Conservation (phyloP, 495 filamentous ascomycete species). For the Coniosporium apollinis region DNA sequence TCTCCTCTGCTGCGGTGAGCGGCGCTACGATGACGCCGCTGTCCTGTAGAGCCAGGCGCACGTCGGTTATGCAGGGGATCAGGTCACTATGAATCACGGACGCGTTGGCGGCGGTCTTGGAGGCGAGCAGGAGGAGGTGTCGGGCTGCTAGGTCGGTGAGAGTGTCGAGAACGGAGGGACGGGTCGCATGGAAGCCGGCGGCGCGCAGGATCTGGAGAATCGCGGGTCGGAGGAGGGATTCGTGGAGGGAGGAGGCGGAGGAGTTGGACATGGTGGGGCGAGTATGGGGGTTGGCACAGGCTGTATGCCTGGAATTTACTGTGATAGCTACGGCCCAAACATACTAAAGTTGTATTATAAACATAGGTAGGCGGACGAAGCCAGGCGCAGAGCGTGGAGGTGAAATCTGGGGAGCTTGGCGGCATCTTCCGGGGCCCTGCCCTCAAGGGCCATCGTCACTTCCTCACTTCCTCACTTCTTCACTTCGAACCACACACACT, state of each 20-base stretch:
- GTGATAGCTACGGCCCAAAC: no score
- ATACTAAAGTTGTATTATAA: no score
- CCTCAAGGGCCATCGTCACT: no score
- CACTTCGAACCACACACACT: no score
- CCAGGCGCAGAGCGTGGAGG: no score
- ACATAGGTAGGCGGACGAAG: no score
- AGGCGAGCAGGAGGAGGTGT: slow-evolving; percentile 54
- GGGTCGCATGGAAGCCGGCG: slow-evolving; percentile 62
- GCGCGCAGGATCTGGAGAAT: slow-evolving; percentile 78
- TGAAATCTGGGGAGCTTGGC: no score
- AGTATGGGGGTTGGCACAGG: slow-evolving; percentile 2
- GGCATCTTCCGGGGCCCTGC: no score
- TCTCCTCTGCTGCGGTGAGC: slow-evolving; percentile 38
- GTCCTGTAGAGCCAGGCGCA: slow-evolving; percentile 67
- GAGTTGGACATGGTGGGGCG: slow-evolving; percentile 9
- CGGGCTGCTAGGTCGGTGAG: slow-evolving; percentile 57
- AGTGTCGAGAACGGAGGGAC: slow-evolving; percentile 60
- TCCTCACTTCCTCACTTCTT: no score
- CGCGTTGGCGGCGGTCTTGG: slow-evolving; percentile 44
- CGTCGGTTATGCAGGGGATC: slow-evolving; percentile 48
- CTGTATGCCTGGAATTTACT: no score
- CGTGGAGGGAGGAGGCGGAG: slow-evolving; percentile 34
- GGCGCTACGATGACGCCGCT: slow-evolving; percentile 52
- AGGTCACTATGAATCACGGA: slow-evolving; percentile 30
- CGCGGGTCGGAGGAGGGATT: slow-evolving; percentile 62